These are phyloP conservation scores for Allomyces macrogynus DNA, from an alignment of 192 early-diverging fungal species.

Conservation along the genomic window DNA sequence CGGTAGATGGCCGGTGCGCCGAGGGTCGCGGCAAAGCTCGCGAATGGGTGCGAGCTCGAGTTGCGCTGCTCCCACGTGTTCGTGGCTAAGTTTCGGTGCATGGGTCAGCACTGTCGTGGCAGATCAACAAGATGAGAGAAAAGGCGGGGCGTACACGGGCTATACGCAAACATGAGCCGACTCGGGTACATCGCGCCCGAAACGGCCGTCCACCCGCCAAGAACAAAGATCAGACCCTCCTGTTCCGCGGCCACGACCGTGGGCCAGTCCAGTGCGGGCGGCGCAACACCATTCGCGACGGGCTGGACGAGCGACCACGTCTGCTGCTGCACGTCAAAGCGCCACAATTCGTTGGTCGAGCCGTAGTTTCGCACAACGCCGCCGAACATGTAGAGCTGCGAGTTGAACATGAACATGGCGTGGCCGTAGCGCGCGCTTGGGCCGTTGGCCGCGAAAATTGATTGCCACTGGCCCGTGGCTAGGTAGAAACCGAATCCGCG, in stretches of 20 bases:
- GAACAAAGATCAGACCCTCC: background rate
- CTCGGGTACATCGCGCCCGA: background rate
- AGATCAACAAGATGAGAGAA: too few species aligned
- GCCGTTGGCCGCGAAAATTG: too few species aligned
- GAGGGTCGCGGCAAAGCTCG: background rate
- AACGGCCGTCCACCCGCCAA: background rate
- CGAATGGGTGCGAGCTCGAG: background rate
- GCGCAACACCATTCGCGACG: background rate
- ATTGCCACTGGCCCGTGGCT: too few species aligned
- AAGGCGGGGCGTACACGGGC: background rate
- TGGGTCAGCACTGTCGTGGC: background rate
- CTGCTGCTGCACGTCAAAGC: too few species aligned
- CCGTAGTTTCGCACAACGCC: too few species aligned
- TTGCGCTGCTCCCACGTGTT: background rate
- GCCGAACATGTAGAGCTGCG: too few species aligned
- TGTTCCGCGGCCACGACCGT: background rate
- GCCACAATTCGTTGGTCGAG: too few species aligned
- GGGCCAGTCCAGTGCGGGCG: background rate
- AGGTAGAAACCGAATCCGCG: too few species aligned
- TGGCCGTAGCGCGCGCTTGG: too few species aligned
- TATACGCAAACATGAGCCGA: background rate
- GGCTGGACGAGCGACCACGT: too few species aligned
- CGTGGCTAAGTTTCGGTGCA: background rate
- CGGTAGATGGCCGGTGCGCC: background rate
- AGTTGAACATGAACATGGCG: too few species aligned